Conservation (phyloP, 441 rosid genomes). For the Euphorbia schlechtendalii region DNA sequence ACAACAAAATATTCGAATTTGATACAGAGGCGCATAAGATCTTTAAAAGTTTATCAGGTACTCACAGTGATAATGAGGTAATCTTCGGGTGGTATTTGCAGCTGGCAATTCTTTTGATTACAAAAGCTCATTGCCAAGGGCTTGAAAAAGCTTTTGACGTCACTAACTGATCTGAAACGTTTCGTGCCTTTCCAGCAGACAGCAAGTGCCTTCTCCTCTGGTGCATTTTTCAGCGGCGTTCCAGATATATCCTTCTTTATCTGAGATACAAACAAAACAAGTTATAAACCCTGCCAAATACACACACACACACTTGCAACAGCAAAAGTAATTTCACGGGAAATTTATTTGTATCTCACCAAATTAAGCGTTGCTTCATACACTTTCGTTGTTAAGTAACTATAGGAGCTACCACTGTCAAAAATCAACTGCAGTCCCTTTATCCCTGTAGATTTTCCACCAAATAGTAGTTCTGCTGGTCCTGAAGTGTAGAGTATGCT, state of each 20-base stretch:
- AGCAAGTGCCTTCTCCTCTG: slow-evolving; percentile 63
- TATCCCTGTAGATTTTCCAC: slow-evolving; percentile 51
- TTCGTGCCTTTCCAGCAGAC: slow-evolving; percentile 84
- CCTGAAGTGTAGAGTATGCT: slow-evolving; percentile 64
- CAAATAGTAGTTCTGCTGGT: slow-evolving; percentile 56
- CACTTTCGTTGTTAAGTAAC: slow-evolving; percentile 46
- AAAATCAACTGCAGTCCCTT: slow-evolving; percentile 37
- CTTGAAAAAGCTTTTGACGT: slow-evolving; percentile 67
- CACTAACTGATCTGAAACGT: slow-evolving; percentile 54
- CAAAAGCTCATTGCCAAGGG: slow-evolving; percentile 57
- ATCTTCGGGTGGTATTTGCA: slow-evolving; percentile 66
- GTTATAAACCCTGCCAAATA: background rate
- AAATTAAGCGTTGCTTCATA: slow-evolving; percentile 35
- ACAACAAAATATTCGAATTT: background rate
- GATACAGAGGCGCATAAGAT: background rate
- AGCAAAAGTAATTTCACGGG: background rate
- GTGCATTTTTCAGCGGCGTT: slow-evolving; percentile 56
- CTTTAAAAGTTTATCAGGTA: background rate
- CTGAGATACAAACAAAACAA: slow-evolving; percentile 30
- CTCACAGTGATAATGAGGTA: slow-evolving; percentile 82
- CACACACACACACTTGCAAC: background rate
- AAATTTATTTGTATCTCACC: slow-evolving; percentile 32
- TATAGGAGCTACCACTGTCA: slow-evolving; percentile 86
- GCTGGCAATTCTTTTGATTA: slow-evolving; percentile 36
- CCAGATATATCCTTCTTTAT: slow-evolving; percentile 46